phyloP scores from a whole-genome alignment of 2,329 filamentous ascomycete genomes.

The Cucurbitaria berberidis region DNA sequence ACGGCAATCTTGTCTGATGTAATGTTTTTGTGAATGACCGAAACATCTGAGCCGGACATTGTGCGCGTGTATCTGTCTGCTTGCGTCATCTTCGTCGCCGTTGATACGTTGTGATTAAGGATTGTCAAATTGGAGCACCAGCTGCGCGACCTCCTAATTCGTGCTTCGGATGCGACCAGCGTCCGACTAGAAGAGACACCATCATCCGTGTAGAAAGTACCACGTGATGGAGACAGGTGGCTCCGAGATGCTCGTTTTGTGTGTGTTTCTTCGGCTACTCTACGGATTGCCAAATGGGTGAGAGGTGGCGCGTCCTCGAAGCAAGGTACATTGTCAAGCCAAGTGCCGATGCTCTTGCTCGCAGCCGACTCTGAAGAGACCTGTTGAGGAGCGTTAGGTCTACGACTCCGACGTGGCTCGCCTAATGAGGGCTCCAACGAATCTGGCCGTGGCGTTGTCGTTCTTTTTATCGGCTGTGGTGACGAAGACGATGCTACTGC shows the following conservation, averaged over 20 bases:
- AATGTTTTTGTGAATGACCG: constrained; percentile 33
- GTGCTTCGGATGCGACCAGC: constrained; percentile 22
- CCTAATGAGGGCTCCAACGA: constrained; percentile 30
- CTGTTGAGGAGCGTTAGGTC: constrained; percentile 20
- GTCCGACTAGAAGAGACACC: constrained; percentile 28
- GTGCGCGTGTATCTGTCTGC: constrained; percentile 27
- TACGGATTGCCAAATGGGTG: constrained; percentile 18
- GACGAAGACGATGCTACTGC: constrained; percentile 1
- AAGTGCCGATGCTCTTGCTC: constrained; percentile 34
- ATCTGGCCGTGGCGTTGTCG: constrained; percentile 29
- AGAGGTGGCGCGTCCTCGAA: constrained; percentile 25
- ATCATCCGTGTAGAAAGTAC: constrained; percentile 42
- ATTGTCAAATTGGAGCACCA: constrained; percentile 31
- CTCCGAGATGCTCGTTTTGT: constrained; percentile 19
- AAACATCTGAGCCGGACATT: constrained; percentile 31
- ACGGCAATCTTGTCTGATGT: constrained; percentile 40
- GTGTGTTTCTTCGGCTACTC: constrained; percentile 1
- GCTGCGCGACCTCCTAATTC: constrained; percentile 27
- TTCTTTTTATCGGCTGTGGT: constrained; percentile 15
- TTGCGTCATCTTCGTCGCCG: constrained; percentile 9
- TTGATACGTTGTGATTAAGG: constrained; percentile 9
- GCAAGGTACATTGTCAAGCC: constrained; percentile 38
- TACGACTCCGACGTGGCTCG: constrained; percentile 28
- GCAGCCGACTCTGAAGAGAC: constrained; percentile 10
- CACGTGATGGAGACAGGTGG: constrained; percentile 24